Conservation (phyloP, 2,329 filamentous ascomycete genomes). For the Tolypocladium ophioglossoides region DNA sequence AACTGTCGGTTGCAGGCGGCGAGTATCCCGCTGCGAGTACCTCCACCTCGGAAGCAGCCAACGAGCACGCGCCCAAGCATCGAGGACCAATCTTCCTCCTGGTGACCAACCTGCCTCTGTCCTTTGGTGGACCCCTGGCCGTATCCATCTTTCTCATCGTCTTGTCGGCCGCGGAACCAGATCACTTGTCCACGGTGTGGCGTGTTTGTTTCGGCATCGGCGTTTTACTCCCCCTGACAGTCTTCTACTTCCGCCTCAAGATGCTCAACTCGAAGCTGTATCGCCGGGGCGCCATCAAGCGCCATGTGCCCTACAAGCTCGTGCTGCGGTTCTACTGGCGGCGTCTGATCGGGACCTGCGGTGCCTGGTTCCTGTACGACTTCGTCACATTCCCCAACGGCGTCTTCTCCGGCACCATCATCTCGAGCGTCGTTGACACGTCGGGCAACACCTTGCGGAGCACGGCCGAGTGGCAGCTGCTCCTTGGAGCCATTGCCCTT, state of each 20-base stretch:
- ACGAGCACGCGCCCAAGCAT: constrained; percentile 28
- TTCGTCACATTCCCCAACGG: constrained; percentile 37
- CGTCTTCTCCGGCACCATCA: constrained; percentile 33
- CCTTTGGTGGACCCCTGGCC: constrained; percentile 22
- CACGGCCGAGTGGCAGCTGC: constrained; percentile 37
- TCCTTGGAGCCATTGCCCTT: constrained; percentile 31
- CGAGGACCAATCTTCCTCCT: constrained; percentile 33
- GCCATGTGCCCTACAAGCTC: constrained; percentile 36
- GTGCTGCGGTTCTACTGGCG: constrained; percentile 44
- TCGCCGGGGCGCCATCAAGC: constrained; percentile 41
- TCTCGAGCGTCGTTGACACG: constrained; percentile 24
- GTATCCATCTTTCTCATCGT: constrained; percentile 36
- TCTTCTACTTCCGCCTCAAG: constrained; percentile 46
- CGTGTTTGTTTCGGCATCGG: constrained; percentile 38
- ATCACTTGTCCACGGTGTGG: constrained; percentile 31
- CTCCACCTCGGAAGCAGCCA: constrained; percentile 35
- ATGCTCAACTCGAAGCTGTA: constrained; percentile 41
- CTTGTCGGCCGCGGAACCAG: constrained; percentile 22
- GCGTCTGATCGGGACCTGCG: constrained; percentile 38
- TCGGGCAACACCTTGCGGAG: constrained; percentile 23
- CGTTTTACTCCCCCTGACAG: constrained; percentile 36
- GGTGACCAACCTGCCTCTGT: constrained; percentile 28
- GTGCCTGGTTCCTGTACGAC: constrained; percentile 45
- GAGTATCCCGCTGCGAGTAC: constrained; percentile 38
- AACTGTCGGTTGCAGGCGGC: constrained; percentile 11